Conservation (phyloP, 2,329 filamentous ascomycete genomes). For the Elsinoe fawcettii region DNA sequence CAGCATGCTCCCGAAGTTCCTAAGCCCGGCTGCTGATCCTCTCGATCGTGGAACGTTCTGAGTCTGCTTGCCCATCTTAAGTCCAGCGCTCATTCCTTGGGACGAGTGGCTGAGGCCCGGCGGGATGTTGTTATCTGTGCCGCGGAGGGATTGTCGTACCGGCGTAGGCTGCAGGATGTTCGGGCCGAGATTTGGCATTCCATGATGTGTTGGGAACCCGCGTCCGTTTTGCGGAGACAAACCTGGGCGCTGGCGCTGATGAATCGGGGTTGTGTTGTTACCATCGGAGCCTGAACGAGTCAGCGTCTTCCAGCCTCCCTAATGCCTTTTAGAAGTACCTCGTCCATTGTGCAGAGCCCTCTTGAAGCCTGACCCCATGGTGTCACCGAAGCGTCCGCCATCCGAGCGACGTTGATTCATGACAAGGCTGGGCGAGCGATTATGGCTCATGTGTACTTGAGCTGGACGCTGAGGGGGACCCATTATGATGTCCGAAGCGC, state of each 20-base stretch:
- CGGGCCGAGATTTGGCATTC: conserved; percentile 15
- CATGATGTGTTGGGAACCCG: background rate
- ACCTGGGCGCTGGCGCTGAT: conserved; percentile 22
- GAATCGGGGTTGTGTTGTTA: conserved; percentile 27
- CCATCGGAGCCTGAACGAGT: background rate
- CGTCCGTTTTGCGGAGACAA: conserved; percentile 26
- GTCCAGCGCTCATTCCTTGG: conserved; percentile 25
- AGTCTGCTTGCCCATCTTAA: conserved; percentile 26
- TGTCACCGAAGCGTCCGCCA: background rate
- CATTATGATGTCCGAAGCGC: background rate
- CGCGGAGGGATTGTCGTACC: conserved; percentile 28
- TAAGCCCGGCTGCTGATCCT: background rate
- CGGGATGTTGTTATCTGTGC: conserved; percentile 22
- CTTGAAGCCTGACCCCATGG: background rate
- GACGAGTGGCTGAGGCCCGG: conserved; percentile 20
- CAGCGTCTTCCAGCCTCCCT: background rate
- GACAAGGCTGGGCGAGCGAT: conserved; percentile 9
- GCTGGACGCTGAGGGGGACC: conserved; percentile 4
- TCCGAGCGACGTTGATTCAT: background rate
- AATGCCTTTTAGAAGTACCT: background rate
- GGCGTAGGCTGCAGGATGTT: conserved; percentile 25
- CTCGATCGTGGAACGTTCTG: background rate
- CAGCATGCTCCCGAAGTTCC: background rate
- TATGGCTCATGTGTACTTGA: background rate
- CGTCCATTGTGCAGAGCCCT: background rate